Evolutionary conservation across 1,284 basidiomycete species (phyloP), one percentile per base, ranked within the genome.

Genomic region (Ganoderma lucidum): DNA sequence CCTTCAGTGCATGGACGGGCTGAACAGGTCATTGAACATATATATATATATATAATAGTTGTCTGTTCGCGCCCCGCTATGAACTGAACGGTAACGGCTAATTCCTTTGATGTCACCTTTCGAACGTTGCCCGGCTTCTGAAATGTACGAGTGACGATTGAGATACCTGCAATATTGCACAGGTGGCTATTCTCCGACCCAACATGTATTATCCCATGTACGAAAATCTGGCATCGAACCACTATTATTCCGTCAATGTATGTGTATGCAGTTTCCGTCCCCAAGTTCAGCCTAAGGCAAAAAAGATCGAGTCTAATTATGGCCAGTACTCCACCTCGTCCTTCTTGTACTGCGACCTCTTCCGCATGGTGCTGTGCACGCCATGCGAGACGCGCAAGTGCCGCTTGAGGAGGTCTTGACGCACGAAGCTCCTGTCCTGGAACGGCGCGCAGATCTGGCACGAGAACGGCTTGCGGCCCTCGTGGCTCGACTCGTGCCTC

Each of bases 401-500:
- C 70, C 90, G 83, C 73, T 85, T 89, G 67, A 91, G 81, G 45
- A 92, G 82, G 75, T 92, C 90, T 75, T 88, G 88, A 48, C 90
- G 86, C 62, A 87, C 86, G 69, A 91, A 92, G 53, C 84, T 83
- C 66, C 84, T 83, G 41, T 82, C 81, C 12, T 79, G 80, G 61
- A 70, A 64, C 39, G 77, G 74, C 53, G 83, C 79, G 68, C 90
- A 92, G 48, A 87, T 78, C 60, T 82, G 73, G 71, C 90, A 92
- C 39, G 81, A 80, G 72, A 85, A 90, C 6, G 90, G 90, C 70
- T 88, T 85, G 58, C 79, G 77, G 12, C 87, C 87, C 9, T 82
- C 84, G 74, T 93, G 90, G 70, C 87, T 88, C 28, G 86, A 82
- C 77, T 90, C 89, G 71, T 92, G 90, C 44, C 91, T 85, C 76